Conservation (phyloP, 192 early-diverging fungal genomes). For the Coemansia sp. region DNA sequence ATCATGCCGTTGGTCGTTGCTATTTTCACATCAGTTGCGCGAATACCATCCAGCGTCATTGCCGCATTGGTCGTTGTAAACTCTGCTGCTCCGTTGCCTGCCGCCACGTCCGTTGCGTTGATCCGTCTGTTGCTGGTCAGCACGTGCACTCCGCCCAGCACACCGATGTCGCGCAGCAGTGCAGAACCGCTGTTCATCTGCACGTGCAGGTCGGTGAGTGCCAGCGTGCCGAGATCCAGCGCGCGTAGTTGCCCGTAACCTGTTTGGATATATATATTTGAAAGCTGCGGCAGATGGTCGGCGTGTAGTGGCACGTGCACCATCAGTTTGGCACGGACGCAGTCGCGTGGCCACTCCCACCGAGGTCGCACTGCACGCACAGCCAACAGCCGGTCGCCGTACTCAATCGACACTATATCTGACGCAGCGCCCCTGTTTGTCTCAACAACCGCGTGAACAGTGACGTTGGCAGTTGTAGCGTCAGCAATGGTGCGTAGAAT, state of each 20-base stretch:
- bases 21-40: background rate
- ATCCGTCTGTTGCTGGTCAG: constrained; percentile 18
- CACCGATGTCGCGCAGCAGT: constrained; percentile 13
- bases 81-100: background rate
- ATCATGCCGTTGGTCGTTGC: constrained; percentile 23
- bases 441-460: constrained; percentile 30
- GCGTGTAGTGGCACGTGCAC: constrained; percentile 6
- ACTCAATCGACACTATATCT: background rate
- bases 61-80: constrained; percentile 13
- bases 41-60: constrained; percentile 3
- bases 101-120: constrained; percentile 10
- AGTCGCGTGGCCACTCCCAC: constrained; percentile 34
- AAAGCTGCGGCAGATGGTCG: background rate
- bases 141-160: constrained; percentile 8
- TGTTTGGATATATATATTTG: constrained; percentile 7
- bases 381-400: background rate
- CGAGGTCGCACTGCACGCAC: constrained; percentile 12
- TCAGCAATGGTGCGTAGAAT: background rate
- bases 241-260: constrained; percentile 10
- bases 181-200: constrained; percentile 13
- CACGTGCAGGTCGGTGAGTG: constrained; percentile 2
- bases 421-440: background rate
- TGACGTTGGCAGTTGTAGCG: background rate
- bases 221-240: constrained; percentile 15
- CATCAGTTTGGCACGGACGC: constrained; percentile 24